These are phyloP conservation scores for Trichoderma atrobrunneum DNA, from an alignment of 2,329 filamentous ascomycete species.

Conservation along the genomic window DNA sequence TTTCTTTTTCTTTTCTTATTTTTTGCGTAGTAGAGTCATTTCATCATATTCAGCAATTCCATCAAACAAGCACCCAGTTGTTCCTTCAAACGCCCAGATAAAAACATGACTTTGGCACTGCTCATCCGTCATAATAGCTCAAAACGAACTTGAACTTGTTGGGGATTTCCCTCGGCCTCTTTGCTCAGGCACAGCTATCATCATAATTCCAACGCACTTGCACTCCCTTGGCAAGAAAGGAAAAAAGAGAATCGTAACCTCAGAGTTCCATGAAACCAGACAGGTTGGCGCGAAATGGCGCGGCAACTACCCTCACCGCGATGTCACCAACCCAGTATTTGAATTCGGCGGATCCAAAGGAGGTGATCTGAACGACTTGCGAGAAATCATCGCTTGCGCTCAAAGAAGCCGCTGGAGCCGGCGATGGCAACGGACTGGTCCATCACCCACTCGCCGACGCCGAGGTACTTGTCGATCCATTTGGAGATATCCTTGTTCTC, in stretches of 20 bases:
- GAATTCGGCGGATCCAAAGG: not conserved
- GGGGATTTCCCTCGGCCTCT: not conserved
- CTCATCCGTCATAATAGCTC: constrained; percentile 12
- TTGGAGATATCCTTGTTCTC: constrained; percentile 80
- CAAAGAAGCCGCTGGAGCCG: constrained; percentile 84
- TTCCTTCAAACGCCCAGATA: constrained; percentile 16
- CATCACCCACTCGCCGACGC: constrained; percentile 96
- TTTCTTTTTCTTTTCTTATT: not conserved
- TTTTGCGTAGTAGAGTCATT: constrained; percentile 8
- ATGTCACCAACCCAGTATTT: not conserved
- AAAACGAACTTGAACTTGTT: not conserved
- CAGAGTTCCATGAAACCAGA: not conserved
- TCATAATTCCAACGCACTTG: not conserved
- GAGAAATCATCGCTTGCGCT: constrained; percentile 69
- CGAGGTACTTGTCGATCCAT: constrained; percentile 92
- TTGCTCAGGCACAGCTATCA: not conserved
- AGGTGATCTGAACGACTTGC: not conserved
- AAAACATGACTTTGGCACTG: constrained; percentile 5
- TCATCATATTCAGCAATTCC: constrained; percentile 18
- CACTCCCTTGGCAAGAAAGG: not conserved
- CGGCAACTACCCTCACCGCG: not conserved
- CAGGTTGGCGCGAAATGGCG: not conserved
- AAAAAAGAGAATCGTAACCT: not conserved
- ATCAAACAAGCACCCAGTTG: constrained; percentile 4
- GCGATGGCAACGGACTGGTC: constrained; percentile 93